Evolutionary conservation across 1,284 basidiomycete species (phyloP).

Genomic region (Athelia psychrophila): DNA sequence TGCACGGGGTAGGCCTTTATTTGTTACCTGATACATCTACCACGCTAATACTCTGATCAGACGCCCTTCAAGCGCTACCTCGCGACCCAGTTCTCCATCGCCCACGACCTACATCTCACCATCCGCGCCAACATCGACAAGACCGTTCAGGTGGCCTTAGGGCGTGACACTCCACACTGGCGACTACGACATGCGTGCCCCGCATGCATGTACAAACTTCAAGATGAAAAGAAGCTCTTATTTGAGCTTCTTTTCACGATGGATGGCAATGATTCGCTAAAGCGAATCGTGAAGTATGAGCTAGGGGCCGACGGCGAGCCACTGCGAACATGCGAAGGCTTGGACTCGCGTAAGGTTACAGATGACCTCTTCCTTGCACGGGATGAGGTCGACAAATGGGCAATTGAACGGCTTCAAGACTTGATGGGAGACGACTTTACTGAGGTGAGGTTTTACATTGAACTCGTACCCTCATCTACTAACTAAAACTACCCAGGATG

Average conservation of each 20-base stretch:
- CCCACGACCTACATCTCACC: slow-evolving; percentile 10
- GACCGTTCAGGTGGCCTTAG: neutral
- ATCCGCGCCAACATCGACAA: slow-evolving; percentile 1
- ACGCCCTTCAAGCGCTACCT: slow-evolving; percentile 2
- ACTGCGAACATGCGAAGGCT: neutral
- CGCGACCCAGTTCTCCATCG: slow-evolving; percentile 8
- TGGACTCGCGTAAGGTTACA: neutral
- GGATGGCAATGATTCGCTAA: slow-evolving; percentile 13
- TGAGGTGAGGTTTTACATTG: too few species aligned
- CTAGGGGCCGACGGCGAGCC: neutral
- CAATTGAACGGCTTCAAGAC: neutral
- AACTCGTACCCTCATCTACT: neutral
- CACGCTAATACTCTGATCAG: slow-evolving; percentile 2
- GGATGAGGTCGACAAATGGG: slow-evolving; percentile 10
- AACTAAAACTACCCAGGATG: too few species aligned
- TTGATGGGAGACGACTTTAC: neutral
- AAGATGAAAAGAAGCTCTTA: slow-evolving; percentile 2
- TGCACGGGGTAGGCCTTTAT: slow-evolving; percentile 5
- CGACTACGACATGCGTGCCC: slow-evolving; percentile 8
- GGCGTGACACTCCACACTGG: slow-evolving; percentile 8
- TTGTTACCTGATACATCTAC: neutral
- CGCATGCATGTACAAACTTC: slow-evolving; percentile 9
- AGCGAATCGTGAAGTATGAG: neutral
- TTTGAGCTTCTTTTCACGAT: slow-evolving; percentile 9
- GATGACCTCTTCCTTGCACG: neutral